Evolutionary conservation across 805 yeast species (phyloP).

Genomic region (Ogataea minuta): DNA sequence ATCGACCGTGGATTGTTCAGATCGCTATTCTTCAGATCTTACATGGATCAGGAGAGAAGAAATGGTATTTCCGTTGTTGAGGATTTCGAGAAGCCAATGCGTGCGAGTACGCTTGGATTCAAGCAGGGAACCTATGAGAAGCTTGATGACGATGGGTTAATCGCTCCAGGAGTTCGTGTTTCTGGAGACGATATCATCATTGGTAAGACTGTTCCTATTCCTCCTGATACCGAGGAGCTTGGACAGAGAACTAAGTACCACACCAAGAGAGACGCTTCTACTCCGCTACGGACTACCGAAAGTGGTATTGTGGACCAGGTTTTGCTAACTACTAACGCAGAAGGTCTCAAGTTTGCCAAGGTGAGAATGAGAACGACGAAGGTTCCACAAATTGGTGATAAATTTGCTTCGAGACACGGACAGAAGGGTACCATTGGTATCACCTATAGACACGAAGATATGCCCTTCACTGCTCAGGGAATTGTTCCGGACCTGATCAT

Average conservation of each 20-base stretch:
- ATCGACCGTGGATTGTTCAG: conserved; percentile 96
- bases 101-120: conserved; percentile 90
- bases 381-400: conserved; percentile 98
- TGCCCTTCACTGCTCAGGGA: conserved; percentile 97
- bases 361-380: conserved; percentile 99
- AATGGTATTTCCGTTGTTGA: conserved; percentile 98
- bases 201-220: conserved; percentile 98
- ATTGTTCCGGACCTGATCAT: conserved; percentile 95
- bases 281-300: conserved; percentile 95
- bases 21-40: conserved; percentile 92
- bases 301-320: conserved; percentile 99
- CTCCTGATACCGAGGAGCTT: conserved; percentile 98
- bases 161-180: conserved; percentile 97
- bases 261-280: conserved; percentile 97
- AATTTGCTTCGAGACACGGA: conserved; percentile 99
- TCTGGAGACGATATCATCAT: conserved; percentile 98
- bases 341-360: conserved; percentile 95
- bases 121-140: conserved; percentile 98
- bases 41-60: conserved; percentile 98
- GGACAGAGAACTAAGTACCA: conserved; percentile 99
- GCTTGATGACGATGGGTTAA: conserved; percentile 96
- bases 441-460: conserved; percentile 96
- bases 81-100: conserved; percentile 94
- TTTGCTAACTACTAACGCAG: conserved; percentile 93
- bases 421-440: conserved; percentile 99